A percentile compares a stretch with the other conserved stretches of the same genome.
Conservation (phyloP, 352 stramenopile species). For the Globisporangium paroecandrum region DNA sequence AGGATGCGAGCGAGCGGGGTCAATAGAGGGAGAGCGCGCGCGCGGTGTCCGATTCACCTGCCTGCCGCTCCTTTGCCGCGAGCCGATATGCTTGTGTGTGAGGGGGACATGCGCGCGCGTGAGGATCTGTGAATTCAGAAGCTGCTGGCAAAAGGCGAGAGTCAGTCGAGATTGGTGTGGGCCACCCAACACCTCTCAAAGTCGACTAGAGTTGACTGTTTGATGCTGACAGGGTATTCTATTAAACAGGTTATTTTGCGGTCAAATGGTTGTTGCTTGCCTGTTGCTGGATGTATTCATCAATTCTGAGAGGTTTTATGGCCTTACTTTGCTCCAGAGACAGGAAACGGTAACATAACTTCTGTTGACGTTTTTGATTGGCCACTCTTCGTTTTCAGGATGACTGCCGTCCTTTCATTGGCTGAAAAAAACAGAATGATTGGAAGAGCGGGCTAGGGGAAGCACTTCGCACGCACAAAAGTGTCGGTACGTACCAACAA, state of each 20-base stretch:
- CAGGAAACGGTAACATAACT: neutral
- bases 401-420: neutral
- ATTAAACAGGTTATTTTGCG: neutral
- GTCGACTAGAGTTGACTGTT: neutral
- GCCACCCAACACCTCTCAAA: neutral
- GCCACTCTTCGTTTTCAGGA: neutral
- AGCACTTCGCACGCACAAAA: neutral
- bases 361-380: neutral
- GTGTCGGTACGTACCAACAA: neutral
- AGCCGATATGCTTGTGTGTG: neutral
- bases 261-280: neutral
- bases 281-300: neutral
- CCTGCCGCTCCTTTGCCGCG: neutral
- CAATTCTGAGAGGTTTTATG: neutral
- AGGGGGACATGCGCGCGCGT: neutral
- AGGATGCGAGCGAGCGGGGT: neutral
- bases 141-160: neutral
- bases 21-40: neutral
- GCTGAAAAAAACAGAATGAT: neutral
- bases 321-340: neutral
- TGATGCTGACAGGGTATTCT: neutral
- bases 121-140: neutral
- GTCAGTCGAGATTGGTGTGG: constrained; percentile 7
- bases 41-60: neutral
- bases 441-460: neutral